Conservation (phyloP, 1,284 basidiomycete species). For the Rhodotorula sp. region DNA sequence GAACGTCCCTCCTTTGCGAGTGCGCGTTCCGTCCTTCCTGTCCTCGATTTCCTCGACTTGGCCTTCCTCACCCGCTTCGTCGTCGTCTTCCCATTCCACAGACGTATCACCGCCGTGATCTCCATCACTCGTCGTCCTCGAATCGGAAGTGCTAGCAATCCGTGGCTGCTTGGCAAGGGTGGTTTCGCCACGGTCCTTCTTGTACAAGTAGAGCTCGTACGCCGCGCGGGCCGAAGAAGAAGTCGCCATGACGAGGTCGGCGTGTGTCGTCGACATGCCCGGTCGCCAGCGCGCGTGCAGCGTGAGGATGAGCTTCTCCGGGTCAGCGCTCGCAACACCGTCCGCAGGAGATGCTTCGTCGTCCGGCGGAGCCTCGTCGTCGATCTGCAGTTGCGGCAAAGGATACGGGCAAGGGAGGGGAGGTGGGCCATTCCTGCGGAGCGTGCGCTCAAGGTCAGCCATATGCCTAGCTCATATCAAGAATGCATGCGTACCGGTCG, state of each 20-base stretch:
- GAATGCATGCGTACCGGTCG: background rate
- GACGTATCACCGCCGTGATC: background rate
- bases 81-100: conserved; percentile 5
- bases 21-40: conserved; percentile 5
- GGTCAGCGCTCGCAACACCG: too few species aligned
- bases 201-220: conserved; percentile 16
- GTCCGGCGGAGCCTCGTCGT: too few species aligned
- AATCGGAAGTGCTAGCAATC: too few species aligned
- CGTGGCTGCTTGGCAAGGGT: background rate
- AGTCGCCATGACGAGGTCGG: conserved; percentile 4
- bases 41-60: background rate
- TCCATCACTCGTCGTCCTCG: background rate
- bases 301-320: background rate
- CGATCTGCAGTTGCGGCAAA: background rate
- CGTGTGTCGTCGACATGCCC: conserved; percentile 14
- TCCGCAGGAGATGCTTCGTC: too few species aligned
- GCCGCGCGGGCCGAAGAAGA: conserved; percentile 10
- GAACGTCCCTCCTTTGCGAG: conserved; percentile 17
- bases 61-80: background rate
- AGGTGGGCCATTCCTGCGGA: background rate
- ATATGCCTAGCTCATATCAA: background rate
- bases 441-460: background rate
- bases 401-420: background rate
- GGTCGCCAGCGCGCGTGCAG: conserved; percentile 10
- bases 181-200: background rate